Base-by-base conservation (phyloP, 2,329 filamentous ascomycete genomes). In the Beauveria pseudobassiana region DNA sequence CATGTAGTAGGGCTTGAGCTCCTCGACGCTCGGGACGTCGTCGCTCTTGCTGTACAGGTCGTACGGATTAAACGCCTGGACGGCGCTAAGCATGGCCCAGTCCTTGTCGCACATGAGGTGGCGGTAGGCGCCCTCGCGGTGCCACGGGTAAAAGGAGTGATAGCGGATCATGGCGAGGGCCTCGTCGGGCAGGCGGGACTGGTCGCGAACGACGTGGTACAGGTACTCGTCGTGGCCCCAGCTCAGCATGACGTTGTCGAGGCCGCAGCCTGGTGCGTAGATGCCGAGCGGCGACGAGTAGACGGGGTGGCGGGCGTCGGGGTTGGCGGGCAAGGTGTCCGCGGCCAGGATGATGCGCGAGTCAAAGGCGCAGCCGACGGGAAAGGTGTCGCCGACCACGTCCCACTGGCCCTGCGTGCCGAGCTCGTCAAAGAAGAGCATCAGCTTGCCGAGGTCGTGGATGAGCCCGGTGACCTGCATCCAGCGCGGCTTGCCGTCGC, bases 111-210 rank as follows among this genome's bases (percentile, higher is more conserved):
- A 83, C 91, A 96, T 96, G 74, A 96, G 83, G 75, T 91, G 85
- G 64, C 76, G 75, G 76, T 96, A 96, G 7, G 90, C 91, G 60
- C 87, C 88, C 73, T 88, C 87, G 64, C 82, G 85, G 76, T 96
- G 92, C 92, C 91, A 96, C 18, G 92, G 88, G 76, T 96, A 96
- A 77, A 96, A 96, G 6, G 87, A 91, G 77, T 96, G 92, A 76
- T 96, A 96, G 61, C 92, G 82, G 73, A 96, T 95, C 90, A 96
- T 96, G 64, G 91, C 92, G 12, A 96, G 82, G 0, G 88, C 89
- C 81, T 96, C 91, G 52, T 83, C 81, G 0, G 92, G 92, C 49
- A 96, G 81, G 0, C 79, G 88, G 54, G 84, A 88, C 79, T 96
- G 91, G 65, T 89, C 87, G 79, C 91, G 92, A 75, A 90, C 86